Evolutionary conservation across 2,329 filamentous ascomycete genomes (phyloP), one percentile per base, ranked within the genome.

Genomic region (Podosphaera fusca): DNA sequence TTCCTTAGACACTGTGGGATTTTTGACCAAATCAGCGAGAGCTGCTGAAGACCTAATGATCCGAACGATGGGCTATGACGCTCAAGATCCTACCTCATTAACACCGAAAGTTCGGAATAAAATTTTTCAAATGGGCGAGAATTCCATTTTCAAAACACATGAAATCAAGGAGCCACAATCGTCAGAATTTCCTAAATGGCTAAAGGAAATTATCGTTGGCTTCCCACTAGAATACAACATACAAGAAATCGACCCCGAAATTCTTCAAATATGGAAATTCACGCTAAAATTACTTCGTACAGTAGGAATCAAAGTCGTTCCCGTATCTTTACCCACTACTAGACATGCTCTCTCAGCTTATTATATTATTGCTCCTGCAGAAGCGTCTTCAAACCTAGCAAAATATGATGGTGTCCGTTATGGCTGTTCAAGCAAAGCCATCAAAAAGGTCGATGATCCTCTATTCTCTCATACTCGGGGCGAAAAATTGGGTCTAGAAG

Each of bases 351-450:
- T 98, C 0, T 86, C 88, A 29, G 85, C 92, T 38, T 98, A 98
- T 72, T 98, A 98, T 69, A 79, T 98, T 58, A 81, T 98, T 57
- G 94, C 92, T 0, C 87, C 92, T 0, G 90, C 92, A 14, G 92
- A 98, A 70, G 92, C 92, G 2, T 87, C 87, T 1, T 96, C 90
- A 14, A 98, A 98, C 65, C 78, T 98, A 1, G 87, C 92, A 58
- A 95, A 94, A 68, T 98, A 95, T 68, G 94, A 98, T 64, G 92
- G 92, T 29, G 80, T 96, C n/a, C 84, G 92, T 9, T 98, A 94
- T 69, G 92, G 92, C 1, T 56, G 56, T 45, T 63, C 64, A 30
- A 36, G 46, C 12, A 47, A 49, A 9, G 21, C n/a, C 14, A 56
- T 34, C 33, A 55, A 67, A 8, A 57, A 65, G 7, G 75, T 73